Percentiles rank a stretch among this genome's conserved stretches.
Evolutionary conservation across 2,329 filamentous ascomycete species (phyloP).

Genomic region (Phialophora macrospora): DNA sequence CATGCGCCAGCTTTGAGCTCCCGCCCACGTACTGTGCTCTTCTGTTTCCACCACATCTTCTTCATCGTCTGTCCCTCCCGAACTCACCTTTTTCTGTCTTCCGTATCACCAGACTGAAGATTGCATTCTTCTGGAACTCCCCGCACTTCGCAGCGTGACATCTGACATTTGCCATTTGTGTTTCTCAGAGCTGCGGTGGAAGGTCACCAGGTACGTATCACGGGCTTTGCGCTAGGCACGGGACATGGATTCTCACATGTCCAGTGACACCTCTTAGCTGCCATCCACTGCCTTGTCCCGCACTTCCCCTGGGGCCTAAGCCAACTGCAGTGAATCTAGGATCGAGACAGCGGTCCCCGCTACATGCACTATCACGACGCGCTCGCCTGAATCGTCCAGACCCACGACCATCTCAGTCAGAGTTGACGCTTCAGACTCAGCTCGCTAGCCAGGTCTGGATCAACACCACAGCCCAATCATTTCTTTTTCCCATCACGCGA

Average conservation of each 20-base stretch:
- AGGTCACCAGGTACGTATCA: conserved; percentile 13
- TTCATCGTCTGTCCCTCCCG: conserved; percentile 16
- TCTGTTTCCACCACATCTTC: conserved; percentile 13
- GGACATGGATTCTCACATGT: conserved; percentile 16
- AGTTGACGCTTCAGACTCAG: conserved; percentile 11
- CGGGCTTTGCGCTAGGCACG: conserved; percentile 7
- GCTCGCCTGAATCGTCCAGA: conserved; percentile 10
- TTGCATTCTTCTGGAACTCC: neutral
- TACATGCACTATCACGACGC: neutral
- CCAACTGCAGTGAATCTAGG: conserved; percentile 14
- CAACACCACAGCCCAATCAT: conserved; percentile 11
- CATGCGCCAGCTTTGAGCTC: conserved; percentile 1
- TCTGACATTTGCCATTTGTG: conserved; percentile 22
- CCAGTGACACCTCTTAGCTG: conserved; percentile 22
- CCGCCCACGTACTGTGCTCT: neutral
- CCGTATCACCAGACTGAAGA: conserved; percentile 3
- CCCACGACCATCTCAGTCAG: conserved; percentile 6
- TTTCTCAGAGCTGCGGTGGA: conserved; percentile 7
- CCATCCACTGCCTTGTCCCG: conserved; percentile 20
- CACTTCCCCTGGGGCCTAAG: conserved; percentile 19
- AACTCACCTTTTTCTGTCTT: conserved; percentile 3
- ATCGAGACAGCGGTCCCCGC: conserved; percentile 13
- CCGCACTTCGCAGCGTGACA: conserved; percentile 22
- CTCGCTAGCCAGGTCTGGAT: conserved; percentile 14
- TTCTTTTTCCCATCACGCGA: conserved; percentile 14